Conservation (phyloP, 2,329 filamentous ascomycete species). For the Pseudopyricularia cyperi region DNA sequence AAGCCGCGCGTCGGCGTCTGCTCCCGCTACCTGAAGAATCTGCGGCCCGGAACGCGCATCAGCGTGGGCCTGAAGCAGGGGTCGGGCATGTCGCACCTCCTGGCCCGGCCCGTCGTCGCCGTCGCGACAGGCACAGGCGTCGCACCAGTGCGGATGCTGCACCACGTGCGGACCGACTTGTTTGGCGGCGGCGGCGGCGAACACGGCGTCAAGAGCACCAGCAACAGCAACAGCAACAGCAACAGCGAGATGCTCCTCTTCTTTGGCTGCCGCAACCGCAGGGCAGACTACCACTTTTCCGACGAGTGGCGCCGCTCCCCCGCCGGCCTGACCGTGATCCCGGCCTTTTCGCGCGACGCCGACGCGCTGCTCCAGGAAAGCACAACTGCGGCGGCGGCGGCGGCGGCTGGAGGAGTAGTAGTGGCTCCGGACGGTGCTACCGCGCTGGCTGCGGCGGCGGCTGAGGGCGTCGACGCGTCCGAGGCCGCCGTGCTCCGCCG, state of each 20-base stretch:
- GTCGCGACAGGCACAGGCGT: conserved; percentile 80
- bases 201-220: no score
- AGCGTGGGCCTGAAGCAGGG: conserved; percentile 43
- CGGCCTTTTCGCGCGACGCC: conserved; percentile 36
- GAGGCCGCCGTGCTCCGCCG: neutral
- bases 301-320: conserved; percentile 50
- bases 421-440: neutral
- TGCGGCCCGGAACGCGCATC: conserved; percentile 43
- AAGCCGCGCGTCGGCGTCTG: conserved; percentile 78
- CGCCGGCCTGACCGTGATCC: conserved; percentile 18
- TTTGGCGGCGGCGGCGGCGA: no score
- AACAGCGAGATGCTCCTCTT: conserved; percentile 50
- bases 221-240: no score
- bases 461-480: neutral
- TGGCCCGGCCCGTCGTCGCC: conserved; percentile 52
- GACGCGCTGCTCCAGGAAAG: conserved; percentile 1
- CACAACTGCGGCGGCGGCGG: neutral
- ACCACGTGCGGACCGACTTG: conserved; percentile 31
- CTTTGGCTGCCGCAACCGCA: conserved; percentile 68
- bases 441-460: neutral
- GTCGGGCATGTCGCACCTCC: conserved; percentile 26
- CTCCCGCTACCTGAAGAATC: conserved; percentile 66
- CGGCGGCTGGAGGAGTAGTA: neutral
- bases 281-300: conserved; percentile 69
- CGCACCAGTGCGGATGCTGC: conserved; percentile 74